These are phyloP conservation scores for Ascodesmis nigricans DNA, from an alignment of 495 filamentous ascomycete genomes.

Conservation along the genomic window DNA sequence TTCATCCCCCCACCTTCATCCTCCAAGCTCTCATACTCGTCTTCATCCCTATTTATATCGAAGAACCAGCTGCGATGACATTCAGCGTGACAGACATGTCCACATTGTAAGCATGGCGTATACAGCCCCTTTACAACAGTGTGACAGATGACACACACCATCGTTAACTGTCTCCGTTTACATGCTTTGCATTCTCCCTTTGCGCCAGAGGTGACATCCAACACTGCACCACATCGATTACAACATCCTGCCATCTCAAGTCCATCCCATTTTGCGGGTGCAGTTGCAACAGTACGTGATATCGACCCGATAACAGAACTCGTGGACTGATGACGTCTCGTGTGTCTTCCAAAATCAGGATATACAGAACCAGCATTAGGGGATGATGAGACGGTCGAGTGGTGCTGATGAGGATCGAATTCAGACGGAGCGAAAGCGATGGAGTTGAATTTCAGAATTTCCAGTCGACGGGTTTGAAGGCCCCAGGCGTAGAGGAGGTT, in stretches of 20 bases:
- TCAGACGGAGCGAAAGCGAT: conserved; percentile 26
- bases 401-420: conserved; percentile 14
- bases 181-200: conserved; percentile 33
- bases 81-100: conserved; percentile 37
- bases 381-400: conserved; percentile 19
- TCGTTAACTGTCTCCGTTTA: conserved; percentile 30
- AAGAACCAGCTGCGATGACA: conserved; percentile 33
- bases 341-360: conserved; percentile 26
- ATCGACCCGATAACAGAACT: no score
- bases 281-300: no score
- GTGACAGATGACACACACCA: conserved; percentile 37
- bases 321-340: no score
- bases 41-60: conserved; percentile 25
- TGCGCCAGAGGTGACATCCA: conserved; percentile 27
- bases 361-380: conserved; percentile 22
- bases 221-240: conserved; percentile 32
- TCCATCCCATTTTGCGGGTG: conserved; percentile 25
- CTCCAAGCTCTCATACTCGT: conserved; percentile 1
- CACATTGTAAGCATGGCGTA: conserved; percentile 36
- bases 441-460: conserved; percentile 66
- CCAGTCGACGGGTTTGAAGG: conserved; percentile 48
- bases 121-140: conserved; percentile 35
- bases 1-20: conserved; percentile 1
- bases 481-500: conserved; percentile 64
- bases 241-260: conserved; percentile 39